Percentiles rank a stretch among this genome's conserved stretches.
Evolutionary conservation across 495 filamentous ascomycete species (phyloP).

Genomic region (Glonium stellatum): DNA sequence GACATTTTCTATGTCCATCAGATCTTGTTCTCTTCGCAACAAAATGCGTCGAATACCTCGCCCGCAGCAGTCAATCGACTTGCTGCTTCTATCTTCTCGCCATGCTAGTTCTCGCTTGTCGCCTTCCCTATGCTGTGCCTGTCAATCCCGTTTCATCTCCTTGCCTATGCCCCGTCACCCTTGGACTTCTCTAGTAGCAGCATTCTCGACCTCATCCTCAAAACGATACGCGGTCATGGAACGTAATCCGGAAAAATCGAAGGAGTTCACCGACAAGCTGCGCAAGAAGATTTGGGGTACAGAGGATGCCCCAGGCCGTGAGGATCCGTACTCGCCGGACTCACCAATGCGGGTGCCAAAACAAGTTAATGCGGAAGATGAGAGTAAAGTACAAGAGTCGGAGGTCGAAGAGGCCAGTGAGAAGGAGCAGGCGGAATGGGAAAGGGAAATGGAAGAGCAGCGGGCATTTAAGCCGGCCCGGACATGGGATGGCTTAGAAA

Average conservation of each 20-base stretch:
- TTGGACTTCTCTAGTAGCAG: neutral
- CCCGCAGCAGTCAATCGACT: conserved; percentile 3
- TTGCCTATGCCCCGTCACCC: neutral
- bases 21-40: neutral
- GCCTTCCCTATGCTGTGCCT: neutral
- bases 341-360: neutral
- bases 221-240: neutral
- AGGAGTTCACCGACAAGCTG: neutral
- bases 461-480: neutral
- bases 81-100: neutral
- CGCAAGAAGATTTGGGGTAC: neutral
- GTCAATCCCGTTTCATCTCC: neutral
- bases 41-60: conserved; percentile 3
- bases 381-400: neutral
- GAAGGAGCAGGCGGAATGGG: neutral
- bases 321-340: neutral
- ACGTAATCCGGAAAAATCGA: neutral
- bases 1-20: no score
- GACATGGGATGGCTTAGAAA: neutral
- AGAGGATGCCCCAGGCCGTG: neutral
- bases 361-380: neutral
- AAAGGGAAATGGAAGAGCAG: neutral
- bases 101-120: neutral
- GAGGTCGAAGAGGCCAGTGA: neutral
- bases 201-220: neutral